Evolutionary conservation across 1,284 basidiomycete genomes (phyloP).

Genomic region (Sanghuangporus sanghuang): DNA sequence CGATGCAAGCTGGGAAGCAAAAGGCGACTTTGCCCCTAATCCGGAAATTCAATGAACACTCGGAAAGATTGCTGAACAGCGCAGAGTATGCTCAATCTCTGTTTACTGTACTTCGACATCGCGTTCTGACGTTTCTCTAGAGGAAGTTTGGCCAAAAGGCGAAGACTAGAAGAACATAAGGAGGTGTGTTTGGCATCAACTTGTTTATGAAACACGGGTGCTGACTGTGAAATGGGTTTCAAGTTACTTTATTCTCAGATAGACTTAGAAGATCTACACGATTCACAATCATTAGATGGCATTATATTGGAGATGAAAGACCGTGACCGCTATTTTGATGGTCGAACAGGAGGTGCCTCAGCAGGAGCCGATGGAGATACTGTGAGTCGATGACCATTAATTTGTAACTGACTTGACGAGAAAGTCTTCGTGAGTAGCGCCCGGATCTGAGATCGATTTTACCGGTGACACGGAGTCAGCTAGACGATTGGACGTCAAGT

Average conservation of each 20-base stretch:
- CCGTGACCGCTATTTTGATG: slow-evolving; percentile 71
- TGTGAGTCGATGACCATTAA: slow-evolving; percentile 11
- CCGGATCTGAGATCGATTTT: slow-evolving; percentile 19
- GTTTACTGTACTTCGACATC: not conserved
- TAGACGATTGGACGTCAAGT: slow-evolving; percentile 54
- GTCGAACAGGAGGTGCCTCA: slow-evolving; percentile 37
- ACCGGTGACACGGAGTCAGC: slow-evolving; percentile 38
- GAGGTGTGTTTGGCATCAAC: slow-evolving; percentile 26
- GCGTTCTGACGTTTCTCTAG: slow-evolving; percentile 30
- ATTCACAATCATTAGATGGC: slow-evolving; percentile 55
- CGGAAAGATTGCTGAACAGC: slow-evolving; percentile 79
- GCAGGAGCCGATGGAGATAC: slow-evolving; percentile 27
- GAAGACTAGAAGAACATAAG: slow-evolving; percentile 40
- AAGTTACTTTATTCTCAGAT: slow-evolving; percentile 62
- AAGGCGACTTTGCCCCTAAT: slow-evolving; percentile 87
- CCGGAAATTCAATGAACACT: slow-evolving; percentile 96
- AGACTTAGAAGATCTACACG: slow-evolving; percentile 82
- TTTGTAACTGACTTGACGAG: not conserved
- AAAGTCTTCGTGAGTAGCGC: not conserved
- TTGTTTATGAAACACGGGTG: not conserved
- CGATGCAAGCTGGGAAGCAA: slow-evolving; percentile 94
- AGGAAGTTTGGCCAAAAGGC: slow-evolving; percentile 56
- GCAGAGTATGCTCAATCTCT: slow-evolving; percentile 47
- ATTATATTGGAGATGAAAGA: slow-evolving; percentile 84
- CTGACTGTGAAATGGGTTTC: not conserved